These are phyloP conservation scores for Triticum dicoccoides DNA, from an alignment of 176 grass and related monocot genomes.

Conservation along the genomic window DNA sequence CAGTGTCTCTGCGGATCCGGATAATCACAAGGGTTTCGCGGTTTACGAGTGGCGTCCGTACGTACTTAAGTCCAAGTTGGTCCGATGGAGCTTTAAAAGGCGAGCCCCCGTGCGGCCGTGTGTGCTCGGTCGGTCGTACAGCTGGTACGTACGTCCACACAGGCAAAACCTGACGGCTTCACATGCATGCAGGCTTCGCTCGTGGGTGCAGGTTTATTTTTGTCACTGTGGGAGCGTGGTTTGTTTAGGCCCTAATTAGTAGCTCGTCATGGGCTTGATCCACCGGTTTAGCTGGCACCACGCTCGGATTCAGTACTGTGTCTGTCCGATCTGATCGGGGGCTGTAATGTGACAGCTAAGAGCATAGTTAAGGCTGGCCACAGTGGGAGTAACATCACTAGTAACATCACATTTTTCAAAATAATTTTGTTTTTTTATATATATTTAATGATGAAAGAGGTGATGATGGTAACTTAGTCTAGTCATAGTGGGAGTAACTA, in stretches of 20 bases:
- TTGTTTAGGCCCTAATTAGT: neutral
- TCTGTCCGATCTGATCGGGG: conserved; percentile 8
- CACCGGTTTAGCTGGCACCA: conserved; percentile 32
- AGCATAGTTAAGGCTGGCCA: too few relatives aligned
- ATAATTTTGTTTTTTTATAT: too few relatives aligned
- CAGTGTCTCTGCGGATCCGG: conserved; percentile 12
- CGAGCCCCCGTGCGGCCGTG: too few relatives aligned
- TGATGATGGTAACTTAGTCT: too few relatives aligned
- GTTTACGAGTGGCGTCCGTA: neutral
- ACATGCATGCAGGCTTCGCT: neutral
- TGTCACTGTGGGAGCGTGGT: neutral
- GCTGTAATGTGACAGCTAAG: conserved; percentile 17
- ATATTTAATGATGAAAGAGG: too few relatives aligned
- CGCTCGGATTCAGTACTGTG: neutral
- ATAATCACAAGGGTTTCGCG: neutral
- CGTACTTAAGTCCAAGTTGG: too few relatives aligned
- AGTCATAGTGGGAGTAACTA: too few relatives aligned
- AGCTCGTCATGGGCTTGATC: neutral
- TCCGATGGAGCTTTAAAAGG: too few relatives aligned
- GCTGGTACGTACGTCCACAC: conserved; percentile 11
- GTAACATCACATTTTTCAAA: too few relatives aligned
- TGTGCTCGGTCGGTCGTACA: too few relatives aligned
- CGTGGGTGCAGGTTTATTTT: neutral
- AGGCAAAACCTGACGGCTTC: conserved; percentile 23
- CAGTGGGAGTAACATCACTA: too few relatives aligned